Base-by-base conservation (phyloP, 2,329 filamentous ascomycete genomes). In the Nigrograna mackinnonii region DNA sequence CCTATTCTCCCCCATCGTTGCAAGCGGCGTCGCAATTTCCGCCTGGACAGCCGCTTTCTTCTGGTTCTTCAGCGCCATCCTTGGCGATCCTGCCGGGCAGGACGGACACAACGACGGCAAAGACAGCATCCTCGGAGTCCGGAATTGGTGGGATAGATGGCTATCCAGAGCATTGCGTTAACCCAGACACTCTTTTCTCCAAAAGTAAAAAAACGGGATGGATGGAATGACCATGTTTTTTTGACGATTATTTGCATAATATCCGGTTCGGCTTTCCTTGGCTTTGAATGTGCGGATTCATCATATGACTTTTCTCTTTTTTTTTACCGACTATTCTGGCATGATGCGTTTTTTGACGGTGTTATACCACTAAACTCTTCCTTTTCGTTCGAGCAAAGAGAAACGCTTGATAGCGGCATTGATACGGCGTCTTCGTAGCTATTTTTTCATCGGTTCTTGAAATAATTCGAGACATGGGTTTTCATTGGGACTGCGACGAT, bases 61-160 rank as follows among this genome's bases (percentile, higher is more conserved):
- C 67, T 85, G 82, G 82, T 67, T 83, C 38, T 83, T 82, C 55
- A 74, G 79, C 18, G 75, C 76, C 54, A 78, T 84, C 9, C 67
- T 85, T 36, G 82, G 82, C 4, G 82, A 85, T 62, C 82, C 82
- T 21, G 80, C 82, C 41, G 78, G 78, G 30, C 77, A 76, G 21
- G 78, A 79, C 52, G 75, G 78, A 19, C 76, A 77, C 49, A 82
- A 85, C 47, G 82, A 85, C 50, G 82, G 82, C 11, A 72, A 76
- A 39, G 79, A 80, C 17, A 78, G 80, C 11, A 80, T 84, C 4
- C 64, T 85, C 3, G 75, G 75, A 3, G 75, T 85, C 22, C 68
- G 79, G 43, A 71, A 73, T 35, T 83, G 79, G 75, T 85, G 82
- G 82, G 80, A 83, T 55, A 68, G 68, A 35, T 84, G 79, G 78